Evolutionary conservation across 2,329 filamentous ascomycete species (phyloP).

Genomic region (Ophiocordyceps robertsii): DNA sequence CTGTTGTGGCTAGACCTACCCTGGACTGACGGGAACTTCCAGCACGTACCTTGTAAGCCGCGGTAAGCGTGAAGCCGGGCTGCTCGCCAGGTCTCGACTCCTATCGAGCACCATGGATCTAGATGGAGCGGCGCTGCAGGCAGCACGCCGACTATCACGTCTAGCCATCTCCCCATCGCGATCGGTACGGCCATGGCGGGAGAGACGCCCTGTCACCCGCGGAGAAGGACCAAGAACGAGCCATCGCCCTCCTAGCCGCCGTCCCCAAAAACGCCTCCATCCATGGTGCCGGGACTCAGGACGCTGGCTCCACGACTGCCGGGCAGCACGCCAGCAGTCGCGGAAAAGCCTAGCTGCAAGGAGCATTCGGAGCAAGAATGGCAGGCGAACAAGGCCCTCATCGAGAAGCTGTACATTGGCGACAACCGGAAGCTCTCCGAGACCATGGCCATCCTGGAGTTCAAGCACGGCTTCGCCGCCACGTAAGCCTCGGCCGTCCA

Average conservation of each 20-base stretch:
- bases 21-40: too few relatives aligned
- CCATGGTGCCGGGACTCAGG: constrained; percentile 13
- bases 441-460: constrained; percentile 20
- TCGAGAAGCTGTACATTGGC: constrained; percentile 19
- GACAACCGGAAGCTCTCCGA: constrained; percentile 22
- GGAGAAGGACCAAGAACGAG: background rate
- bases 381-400: constrained; percentile 17
- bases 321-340: constrained; percentile 10
- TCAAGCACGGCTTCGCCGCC: constrained; percentile 20
- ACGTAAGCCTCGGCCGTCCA: constrained; percentile 15
- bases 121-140: background rate
- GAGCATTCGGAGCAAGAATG: constrained; percentile 22
- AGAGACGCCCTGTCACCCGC: background rate
- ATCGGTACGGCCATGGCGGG: background rate
- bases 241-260: background rate
- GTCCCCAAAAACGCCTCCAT: background rate
- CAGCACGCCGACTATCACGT: background rate
- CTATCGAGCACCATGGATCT: background rate
- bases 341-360: constrained; percentile 14
- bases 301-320: constrained; percentile 19
- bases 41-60: too few relatives aligned
- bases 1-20: too few relatives aligned
- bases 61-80: too few relatives aligned
- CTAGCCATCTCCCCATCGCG: background rate
- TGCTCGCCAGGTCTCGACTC: too few relatives aligned